These are phyloP conservation scores for Podila epicladia DNA, from an alignment of 192 early-diverging fungal species.

Conservation along the genomic window DNA sequence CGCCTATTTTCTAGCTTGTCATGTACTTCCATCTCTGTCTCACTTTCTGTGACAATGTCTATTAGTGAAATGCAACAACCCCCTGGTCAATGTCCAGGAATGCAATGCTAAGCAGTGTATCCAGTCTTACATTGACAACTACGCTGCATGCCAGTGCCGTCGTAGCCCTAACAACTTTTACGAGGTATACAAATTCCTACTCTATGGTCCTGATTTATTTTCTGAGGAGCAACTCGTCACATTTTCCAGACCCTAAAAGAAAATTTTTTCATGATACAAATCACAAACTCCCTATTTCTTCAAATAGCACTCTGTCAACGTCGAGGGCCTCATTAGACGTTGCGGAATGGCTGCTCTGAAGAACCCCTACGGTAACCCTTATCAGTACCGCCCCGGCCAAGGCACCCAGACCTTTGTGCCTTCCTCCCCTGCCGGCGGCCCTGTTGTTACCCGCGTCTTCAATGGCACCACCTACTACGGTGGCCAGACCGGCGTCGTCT, in stretches of 20 bases:
- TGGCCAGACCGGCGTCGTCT: slow-evolving; percentile 4
- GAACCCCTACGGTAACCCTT: slow-evolving; percentile 33
- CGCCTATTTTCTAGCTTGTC: neutral
- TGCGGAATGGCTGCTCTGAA: slow-evolving; percentile 11
- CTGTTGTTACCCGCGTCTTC: slow-evolving; percentile 2
- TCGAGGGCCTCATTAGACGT: slow-evolving; percentile 24
- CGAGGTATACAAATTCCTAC: neutral
- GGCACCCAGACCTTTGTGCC: slow-evolving; percentile 14
- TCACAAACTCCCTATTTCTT: too few relatives aligned
- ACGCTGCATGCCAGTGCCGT: slow-evolving; percentile 28
- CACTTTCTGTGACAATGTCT: neutral
- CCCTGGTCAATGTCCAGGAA: neutral
- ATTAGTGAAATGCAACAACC: slow-evolving; percentile 30
- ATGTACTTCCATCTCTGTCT: neutral
- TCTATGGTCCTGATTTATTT: too few relatives aligned
- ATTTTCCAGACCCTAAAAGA: neutral
- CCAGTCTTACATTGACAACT: slow-evolving; percentile 27
- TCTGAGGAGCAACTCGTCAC: neutral
- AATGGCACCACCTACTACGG: slow-evolving; percentile 18
- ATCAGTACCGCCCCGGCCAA: slow-evolving; percentile 17
- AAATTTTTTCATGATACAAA: too few relatives aligned
- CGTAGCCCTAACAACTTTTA: slow-evolving; percentile 10
- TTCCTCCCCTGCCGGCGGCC: neutral
- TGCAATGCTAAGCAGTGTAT: slow-evolving; percentile 37
- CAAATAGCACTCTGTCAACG: slow-evolving; percentile 14